Evolutionary conservation across 805 yeast species (phyloP).

Genomic region (Wickerhamiella sorbophila): DNA sequence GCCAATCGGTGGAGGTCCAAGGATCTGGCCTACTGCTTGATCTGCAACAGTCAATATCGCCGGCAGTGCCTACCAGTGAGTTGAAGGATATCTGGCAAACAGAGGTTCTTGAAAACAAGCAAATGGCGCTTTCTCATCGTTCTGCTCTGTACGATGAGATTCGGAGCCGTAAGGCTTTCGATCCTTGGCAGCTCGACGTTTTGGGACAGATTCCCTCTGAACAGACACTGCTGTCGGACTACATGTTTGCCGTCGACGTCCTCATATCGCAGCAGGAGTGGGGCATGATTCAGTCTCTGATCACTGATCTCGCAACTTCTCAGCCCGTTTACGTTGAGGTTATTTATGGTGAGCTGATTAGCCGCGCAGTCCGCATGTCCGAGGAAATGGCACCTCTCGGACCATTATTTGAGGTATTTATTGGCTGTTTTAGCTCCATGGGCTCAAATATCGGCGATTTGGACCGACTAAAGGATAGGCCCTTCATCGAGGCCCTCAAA

Average conservation of each 20-base stretch:
- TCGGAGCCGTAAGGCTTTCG: neutral
- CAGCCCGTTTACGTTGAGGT: conserved; percentile 7
- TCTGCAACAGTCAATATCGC: too few species aligned
- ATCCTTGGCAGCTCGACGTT: neutral
- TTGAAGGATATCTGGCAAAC: neutral
- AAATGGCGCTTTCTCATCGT: neutral
- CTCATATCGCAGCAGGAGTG: conserved; percentile 3
- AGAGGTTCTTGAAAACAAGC: neutral
- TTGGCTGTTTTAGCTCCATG: neutral
- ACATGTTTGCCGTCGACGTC: conserved; percentile 9
- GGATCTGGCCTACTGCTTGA: too few species aligned
- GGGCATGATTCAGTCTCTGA: conserved; percentile 1
- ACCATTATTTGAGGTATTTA: neutral
- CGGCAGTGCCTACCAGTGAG: too few species aligned
- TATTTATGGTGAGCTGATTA: neutral
- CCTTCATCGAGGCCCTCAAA: neutral
- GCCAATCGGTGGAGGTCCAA: too few species aligned
- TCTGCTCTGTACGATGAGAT: neutral
- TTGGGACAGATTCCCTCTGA: neutral
- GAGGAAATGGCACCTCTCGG: neutral
- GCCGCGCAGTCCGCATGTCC: neutral
- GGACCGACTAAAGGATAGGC: neutral
- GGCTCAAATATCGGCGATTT: neutral
- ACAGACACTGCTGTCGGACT: conserved; percentile 10
- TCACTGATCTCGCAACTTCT: conserved; percentile 5